Percentiles rank a stretch among this genome's conserved stretches.
These are phyloP conservation scores for Rhododendron kiyosumense DNA, from an alignment of 148 eudicot species.

Conservation along the genomic window DNA sequence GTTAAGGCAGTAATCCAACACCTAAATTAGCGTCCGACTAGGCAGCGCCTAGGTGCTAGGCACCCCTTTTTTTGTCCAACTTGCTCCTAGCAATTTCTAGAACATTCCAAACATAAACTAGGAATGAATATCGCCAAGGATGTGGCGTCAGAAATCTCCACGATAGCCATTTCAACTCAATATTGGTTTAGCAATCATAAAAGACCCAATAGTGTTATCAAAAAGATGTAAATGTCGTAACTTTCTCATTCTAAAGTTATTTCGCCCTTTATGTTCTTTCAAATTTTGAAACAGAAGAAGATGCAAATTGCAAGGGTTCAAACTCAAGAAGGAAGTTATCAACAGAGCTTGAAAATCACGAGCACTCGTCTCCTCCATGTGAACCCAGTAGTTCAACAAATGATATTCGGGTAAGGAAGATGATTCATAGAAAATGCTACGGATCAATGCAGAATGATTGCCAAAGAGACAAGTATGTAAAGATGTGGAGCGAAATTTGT, in stretches of 20 bases:
- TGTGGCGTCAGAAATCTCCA: not conserved
- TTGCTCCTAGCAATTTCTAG: no score
- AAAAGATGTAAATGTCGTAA: not conserved
- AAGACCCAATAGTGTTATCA: not conserved
- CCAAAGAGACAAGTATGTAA: slow-evolving; percentile 19
- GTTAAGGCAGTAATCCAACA: no score
- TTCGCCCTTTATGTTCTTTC: not conserved
- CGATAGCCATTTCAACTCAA: not conserved
- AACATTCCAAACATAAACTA: no score
- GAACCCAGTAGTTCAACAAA: not conserved
- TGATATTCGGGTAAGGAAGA: slow-evolving; percentile 2
- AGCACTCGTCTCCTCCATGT: slow-evolving; percentile 15
- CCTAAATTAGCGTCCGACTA: no score
- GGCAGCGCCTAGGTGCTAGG: no score
- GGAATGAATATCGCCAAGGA: not conserved
- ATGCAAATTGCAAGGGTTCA: slow-evolving; percentile 25
- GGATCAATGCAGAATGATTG: slow-evolving; percentile 22
- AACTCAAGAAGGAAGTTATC: slow-evolving; percentile 33
- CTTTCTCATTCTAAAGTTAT: not conserved
- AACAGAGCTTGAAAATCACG: slow-evolving; percentile 20
- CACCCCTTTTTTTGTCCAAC: no score
- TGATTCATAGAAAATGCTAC: slow-evolving; percentile 14
- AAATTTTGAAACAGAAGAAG: slow-evolving; percentile 37
- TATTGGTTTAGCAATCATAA: not conserved
- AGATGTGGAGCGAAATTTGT: slow-evolving; percentile 38